Evolutionary conservation across 164 flowering plant genomes (phyloP).

Genomic region (Aristolochia fimbriata): DNA sequence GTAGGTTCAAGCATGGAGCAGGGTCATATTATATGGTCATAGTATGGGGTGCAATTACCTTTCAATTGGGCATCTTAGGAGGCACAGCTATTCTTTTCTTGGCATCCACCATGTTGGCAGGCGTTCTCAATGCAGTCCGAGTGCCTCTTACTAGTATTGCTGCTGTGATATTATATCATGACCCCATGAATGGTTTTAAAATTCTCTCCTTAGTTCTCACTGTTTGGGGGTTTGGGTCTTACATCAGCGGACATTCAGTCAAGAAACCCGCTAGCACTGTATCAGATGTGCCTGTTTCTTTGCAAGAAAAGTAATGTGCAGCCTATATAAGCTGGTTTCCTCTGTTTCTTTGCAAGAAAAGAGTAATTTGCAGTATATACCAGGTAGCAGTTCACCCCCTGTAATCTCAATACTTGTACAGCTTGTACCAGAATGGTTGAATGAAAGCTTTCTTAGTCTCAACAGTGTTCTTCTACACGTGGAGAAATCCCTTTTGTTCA

Average conservation of each 20-base stretch:
- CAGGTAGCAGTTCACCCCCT: too few relatives aligned
- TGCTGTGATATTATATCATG: conserved; percentile 63
- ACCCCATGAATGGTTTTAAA: conserved; percentile 89
- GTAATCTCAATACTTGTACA: too few relatives aligned
- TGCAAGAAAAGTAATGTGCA: too few relatives aligned
- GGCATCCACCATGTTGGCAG: conserved; percentile 78
- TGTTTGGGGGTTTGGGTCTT: conserved; percentile 79
- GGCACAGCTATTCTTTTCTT: conserved; percentile 60
- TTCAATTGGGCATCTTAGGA: conserved; percentile 79
- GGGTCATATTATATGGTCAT: conserved; percentile 51
- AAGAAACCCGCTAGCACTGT: not conserved
- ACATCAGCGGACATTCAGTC: conserved; percentile 26
- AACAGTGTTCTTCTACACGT: too few relatives aligned
- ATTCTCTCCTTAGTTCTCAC: conserved; percentile 75
- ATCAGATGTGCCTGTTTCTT: not conserved
- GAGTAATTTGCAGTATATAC: too few relatives aligned
- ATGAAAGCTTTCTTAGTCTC: too few relatives aligned
- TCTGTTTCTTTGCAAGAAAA: not conserved
- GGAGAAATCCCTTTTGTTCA: too few relatives aligned
- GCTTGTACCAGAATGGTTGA: too few relatives aligned
- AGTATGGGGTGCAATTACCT: conserved; percentile 66
- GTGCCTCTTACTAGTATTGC: conserved; percentile 86
- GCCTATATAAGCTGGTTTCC: too few relatives aligned
- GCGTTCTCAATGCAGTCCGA: conserved; percentile 77
- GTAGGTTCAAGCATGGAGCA: conserved; percentile 48